Evolutionary conservation across 164 flowering plant species (phyloP), one percentile per base, ranked within the genome.

Genomic region (Magnolia kwangsiensis): DNA sequence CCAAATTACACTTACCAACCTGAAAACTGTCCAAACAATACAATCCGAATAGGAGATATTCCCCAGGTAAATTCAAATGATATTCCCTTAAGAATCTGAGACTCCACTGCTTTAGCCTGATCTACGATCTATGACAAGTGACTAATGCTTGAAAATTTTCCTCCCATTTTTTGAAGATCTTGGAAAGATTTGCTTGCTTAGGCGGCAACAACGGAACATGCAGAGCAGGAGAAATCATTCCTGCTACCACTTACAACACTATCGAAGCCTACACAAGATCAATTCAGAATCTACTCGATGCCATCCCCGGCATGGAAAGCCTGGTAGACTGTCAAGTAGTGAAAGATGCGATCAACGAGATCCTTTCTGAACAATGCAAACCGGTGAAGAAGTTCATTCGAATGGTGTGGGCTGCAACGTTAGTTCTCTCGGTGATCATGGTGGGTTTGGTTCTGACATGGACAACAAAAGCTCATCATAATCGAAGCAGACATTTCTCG

Each of bases 241-340:
- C 93, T 8, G 24, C 71, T 7, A 75, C 51, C 3, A 77, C 74
- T 14, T 85, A 74, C 59, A 80, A 73, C 49, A 78, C 65, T 16
- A 85, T 90, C 11, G 29, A 20, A 75, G 84, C 87, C 19, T 92
- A 88, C 86, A 82, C 95, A 51, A 83, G 74, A 29, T 89, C 98
- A 14, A 78, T 93, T 63, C 97, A 93, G 70, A 82, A 69, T 51
- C 78, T 93, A 6, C 82, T 95, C 6, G 80, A 92, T 72, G 89
- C 85, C 0, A 89, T 89, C 72, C 99, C 98, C 0, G 88, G 83
- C 1, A 86, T 92, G 89, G 90, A 93, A 78, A 83, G 80, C 80
- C 85, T 95, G 1, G 85, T 89, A 24, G 87, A 92, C 55, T 95
- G 99, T 55, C 83, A 86, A 67, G 74, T 86, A 18, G 92, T 95